A percentile compares a stretch with the other conserved stretches of the same genome.
Conservation (phyloP, 179 eudicot species). For the Corrigiola litoralis region DNA sequence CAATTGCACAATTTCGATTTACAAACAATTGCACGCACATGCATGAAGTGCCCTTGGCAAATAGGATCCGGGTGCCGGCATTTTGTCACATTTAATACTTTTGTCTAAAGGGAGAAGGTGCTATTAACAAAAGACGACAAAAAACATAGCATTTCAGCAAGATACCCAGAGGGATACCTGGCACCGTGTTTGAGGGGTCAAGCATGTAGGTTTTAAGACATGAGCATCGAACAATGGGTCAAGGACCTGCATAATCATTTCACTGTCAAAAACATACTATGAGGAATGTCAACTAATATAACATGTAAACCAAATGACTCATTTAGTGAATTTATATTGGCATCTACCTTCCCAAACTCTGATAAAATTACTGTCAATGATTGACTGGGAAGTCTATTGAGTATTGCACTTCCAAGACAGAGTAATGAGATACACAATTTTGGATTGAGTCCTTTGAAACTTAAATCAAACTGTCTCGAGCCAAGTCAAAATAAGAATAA, state of each 20-base stretch:
- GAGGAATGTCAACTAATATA: neutral
- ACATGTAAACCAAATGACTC: neutral
- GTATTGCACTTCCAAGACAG: neutral
- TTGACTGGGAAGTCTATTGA: too few species aligned
- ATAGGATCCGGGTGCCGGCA: too few species aligned
- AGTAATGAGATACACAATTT: neutral
- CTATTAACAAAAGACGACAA: neutral
- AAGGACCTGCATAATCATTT: constrained; percentile 15
- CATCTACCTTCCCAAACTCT: too few species aligned
- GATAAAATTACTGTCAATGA: too few species aligned
- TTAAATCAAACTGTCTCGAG: neutral
- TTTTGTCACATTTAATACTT: neutral
- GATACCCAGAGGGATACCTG: constrained; percentile 13
- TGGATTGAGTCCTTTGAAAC: neutral
- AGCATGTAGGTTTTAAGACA: constrained; percentile 21
- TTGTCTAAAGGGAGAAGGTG: neutral
- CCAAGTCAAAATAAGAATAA: neutral
- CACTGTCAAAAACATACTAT: neutral
- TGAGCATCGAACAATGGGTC: constrained; percentile 13
- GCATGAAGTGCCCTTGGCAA: too few species aligned
- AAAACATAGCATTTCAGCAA: neutral
- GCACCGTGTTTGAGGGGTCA: constrained; percentile 19
- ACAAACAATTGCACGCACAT: too few species aligned
- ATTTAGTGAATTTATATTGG: too few species aligned
- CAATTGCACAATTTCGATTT: too few species aligned